Evolutionary conservation across 2,329 filamentous ascomycete genomes (phyloP).

Genomic region (Epichloe hybrida): DNA sequence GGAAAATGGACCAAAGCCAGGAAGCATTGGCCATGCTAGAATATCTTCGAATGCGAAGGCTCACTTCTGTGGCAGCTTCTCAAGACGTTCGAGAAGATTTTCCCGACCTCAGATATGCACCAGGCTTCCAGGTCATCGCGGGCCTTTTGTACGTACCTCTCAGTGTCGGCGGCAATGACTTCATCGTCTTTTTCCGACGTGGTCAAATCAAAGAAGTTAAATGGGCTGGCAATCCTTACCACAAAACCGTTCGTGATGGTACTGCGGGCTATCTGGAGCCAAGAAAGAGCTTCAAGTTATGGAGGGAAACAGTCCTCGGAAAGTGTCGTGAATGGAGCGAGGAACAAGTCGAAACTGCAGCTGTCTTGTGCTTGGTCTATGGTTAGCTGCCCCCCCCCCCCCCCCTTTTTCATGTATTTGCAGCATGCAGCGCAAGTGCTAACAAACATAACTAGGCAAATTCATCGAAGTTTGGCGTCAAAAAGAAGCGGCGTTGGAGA

Average conservation of each 20-base stretch:
- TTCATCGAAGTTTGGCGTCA: constrained; percentile 92
- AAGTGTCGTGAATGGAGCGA: constrained; percentile 82
- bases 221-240: constrained; percentile 79
- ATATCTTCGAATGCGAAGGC: constrained; percentile 62
- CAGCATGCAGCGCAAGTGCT: background rate
- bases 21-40: constrained; percentile 76
- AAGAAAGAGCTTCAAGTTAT: constrained; percentile 63
- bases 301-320: constrained; percentile 69
- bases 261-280: constrained; percentile 66
- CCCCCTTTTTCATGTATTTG: background rate
- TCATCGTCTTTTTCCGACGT: constrained; percentile 83
- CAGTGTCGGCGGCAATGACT: constrained; percentile 62
- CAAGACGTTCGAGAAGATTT: constrained; percentile 67
- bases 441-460: constrained; percentile 27
- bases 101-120: constrained; percentile 64
- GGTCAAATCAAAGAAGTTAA: constrained; percentile 64
- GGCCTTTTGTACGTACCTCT: constrained; percentile 73
- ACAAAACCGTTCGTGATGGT: constrained; percentile 60
- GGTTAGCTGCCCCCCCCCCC: constrained; percentile 33
- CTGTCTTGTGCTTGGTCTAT: constrained; percentile 77
- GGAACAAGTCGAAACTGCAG: constrained; percentile 78
- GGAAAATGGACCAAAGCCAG: constrained; percentile 60
- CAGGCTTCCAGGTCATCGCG: constrained; percentile 65
- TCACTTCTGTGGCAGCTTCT: constrained; percentile 64
- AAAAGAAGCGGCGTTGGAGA: constrained; percentile 74